These are phyloP conservation scores for Litsea cubeba DNA, from an alignment of 164 flowering plant species.

Conservation along the genomic window DNA sequence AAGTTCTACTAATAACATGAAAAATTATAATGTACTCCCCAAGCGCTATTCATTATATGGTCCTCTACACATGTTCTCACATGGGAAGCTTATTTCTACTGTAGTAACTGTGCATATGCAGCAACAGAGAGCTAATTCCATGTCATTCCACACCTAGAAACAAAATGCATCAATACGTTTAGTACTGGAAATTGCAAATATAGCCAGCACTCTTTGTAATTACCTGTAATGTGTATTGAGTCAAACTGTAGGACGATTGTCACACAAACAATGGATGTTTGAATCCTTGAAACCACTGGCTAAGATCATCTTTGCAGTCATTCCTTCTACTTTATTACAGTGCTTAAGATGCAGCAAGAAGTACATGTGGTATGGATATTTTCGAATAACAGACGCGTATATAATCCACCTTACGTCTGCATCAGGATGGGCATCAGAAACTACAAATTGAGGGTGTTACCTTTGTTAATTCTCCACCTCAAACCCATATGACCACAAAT, in stretches of 20 bases:
- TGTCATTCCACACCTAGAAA: background rate
- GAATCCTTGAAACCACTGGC: background rate
- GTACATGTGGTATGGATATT: background rate
- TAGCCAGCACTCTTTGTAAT: background rate
- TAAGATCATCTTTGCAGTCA: background rate
- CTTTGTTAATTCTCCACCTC: background rate
- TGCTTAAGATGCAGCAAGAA: background rate
- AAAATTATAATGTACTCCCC: background rate
- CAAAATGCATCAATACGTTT: background rate
- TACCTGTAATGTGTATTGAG: too few species aligned
- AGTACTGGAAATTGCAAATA: background rate
- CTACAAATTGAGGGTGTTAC: background rate
- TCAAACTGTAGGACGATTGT: too few species aligned
- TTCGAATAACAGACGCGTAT: too few species aligned
- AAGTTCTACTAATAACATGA: background rate
- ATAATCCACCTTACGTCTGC: background rate
- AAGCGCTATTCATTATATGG: background rate
- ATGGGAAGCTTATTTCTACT: too few species aligned
- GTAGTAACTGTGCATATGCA: background rate
- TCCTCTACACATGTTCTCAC: background rate
- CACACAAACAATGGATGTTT: background rate
- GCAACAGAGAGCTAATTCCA: background rate
- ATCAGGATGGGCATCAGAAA: background rate
- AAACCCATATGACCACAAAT: background rate
- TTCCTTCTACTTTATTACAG: background rate